These are phyloP conservation scores for Aspergillus asperescens DNA, from an alignment of 495 filamentous ascomycete genomes.

Conservation along the genomic window DNA sequence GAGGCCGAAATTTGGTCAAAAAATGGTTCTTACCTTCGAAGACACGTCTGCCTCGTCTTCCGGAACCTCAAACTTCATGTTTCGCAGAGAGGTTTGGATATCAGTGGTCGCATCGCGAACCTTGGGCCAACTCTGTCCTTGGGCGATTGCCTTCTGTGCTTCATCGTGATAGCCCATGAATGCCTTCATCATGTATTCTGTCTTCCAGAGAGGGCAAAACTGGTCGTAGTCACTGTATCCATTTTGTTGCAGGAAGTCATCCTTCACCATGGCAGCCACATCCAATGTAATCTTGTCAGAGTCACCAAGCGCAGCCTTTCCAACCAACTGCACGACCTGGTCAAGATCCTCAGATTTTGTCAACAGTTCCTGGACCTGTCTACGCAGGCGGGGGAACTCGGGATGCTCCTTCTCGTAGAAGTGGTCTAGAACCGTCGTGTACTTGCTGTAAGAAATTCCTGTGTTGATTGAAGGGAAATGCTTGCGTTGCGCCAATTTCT, in stretches of 20 bases:
- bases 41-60: slow-evolving; percentile 65
- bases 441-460: slow-evolving; percentile 93
- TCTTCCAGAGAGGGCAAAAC: slow-evolving; percentile 99
- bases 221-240: slow-evolving; percentile 98
- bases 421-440: slow-evolving; percentile 77
- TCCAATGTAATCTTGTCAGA: slow-evolving; percentile 98
- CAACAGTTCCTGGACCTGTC: slow-evolving; percentile 87
- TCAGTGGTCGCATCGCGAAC: slow-evolving; percentile 85
- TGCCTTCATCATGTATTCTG: slow-evolving; percentile 99
- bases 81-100: slow-evolving; percentile 73
- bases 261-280: slow-evolving; percentile 86
- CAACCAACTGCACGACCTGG: slow-evolving; percentile 97
- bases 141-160: slow-evolving; percentile 86
- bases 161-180: slow-evolving; percentile 99
- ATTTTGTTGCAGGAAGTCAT: slow-evolving; percentile 99
- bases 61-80: slow-evolving; percentile 95
- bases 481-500: slow-evolving; percentile 98
- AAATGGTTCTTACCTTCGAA: slow-evolving; percentile 60
- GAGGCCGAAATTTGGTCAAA: neutral
- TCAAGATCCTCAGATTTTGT: slow-evolving; percentile 95
- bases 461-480: slow-evolving; percentile 99
- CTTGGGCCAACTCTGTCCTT: slow-evolving; percentile 87
- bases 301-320: slow-evolving; percentile 93
- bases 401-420: slow-evolving; percentile 90
- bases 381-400: slow-evolving; percentile 87